phyloP scores from a whole-genome alignment of 306 rosid genomes.

The Cicer yamashitae region DNA sequence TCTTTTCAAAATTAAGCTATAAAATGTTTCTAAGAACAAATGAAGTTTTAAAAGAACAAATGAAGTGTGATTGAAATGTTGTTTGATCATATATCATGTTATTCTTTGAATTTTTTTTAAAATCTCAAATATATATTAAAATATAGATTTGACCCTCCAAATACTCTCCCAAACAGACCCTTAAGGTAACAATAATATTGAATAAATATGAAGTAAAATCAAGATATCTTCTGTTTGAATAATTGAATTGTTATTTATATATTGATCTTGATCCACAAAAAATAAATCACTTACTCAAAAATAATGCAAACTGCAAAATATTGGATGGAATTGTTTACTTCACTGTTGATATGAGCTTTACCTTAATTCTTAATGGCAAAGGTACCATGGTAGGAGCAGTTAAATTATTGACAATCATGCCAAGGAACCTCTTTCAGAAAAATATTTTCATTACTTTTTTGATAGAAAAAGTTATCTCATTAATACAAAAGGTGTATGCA shows the following conservation, averaged over 20 bases:
- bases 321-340: constrained; percentile 16
- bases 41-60: no score
- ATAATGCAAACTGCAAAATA: constrained; percentile 24
- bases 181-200: neutral
- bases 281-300: constrained; percentile 1
- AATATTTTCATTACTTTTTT: neutral
- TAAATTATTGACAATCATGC: neutral
- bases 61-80: no score
- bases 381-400: constrained; percentile 1
- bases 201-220: neutral
- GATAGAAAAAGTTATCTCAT: neutral
- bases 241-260: constrained; percentile 13
- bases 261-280: constrained; percentile 26
- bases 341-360: constrained; percentile 7
- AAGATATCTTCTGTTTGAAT: neutral
- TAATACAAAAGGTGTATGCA: neutral
- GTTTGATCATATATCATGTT: no score
- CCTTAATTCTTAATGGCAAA: constrained; percentile 22
- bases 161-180: no score
- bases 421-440: constrained; percentile 20
- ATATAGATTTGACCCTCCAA: no score
- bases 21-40: no score
- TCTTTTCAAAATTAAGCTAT: no score
- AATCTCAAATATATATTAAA: no score
- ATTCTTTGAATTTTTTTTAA: no score